Percentiles rank a stretch among this genome's conserved stretches.
phyloP scores from a whole-genome alignment of 1,139 yeast genomes.

The Torulaspora pretoriensis region DNA sequence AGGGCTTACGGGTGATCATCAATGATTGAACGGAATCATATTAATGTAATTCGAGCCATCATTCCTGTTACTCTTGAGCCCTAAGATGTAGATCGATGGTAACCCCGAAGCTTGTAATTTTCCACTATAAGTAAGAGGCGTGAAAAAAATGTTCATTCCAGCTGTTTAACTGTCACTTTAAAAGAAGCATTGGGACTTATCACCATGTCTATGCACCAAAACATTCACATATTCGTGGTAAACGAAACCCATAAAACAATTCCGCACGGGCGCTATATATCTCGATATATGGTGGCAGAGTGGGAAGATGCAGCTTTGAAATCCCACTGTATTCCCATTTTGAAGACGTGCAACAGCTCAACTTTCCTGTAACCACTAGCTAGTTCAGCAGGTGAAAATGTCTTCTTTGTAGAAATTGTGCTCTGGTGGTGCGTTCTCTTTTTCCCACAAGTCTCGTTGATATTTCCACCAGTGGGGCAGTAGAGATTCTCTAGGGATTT shows the following conservation, averaged over 20 bases:
- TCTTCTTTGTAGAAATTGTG: slow-evolving; percentile 35
- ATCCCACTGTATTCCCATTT: slow-evolving; percentile 29
- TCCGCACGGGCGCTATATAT: slow-evolving; percentile 13
- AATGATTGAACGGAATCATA: too few relatives aligned
- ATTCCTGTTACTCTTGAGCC: too few relatives aligned
- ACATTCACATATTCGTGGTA: slow-evolving; percentile 34
- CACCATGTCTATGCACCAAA: slow-evolving; percentile 34
- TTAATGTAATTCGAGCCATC: too few relatives aligned
- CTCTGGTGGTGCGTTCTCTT: slow-evolving; percentile 36
- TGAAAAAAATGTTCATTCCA: background rate
- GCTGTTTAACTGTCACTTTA: background rate
- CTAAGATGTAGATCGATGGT: too few relatives aligned
- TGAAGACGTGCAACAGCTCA: slow-evolving; percentile 34
- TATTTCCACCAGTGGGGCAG: slow-evolving; percentile 70
- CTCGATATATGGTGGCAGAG: slow-evolving; percentile 25
- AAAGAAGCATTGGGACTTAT: slow-evolving; percentile 27
- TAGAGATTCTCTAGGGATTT: slow-evolving; percentile 56
- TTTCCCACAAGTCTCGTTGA: slow-evolving; percentile 64
- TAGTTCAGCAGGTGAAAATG: slow-evolving; percentile 22
- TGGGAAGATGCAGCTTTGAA: slow-evolving; percentile 17
- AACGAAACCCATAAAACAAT: slow-evolving; percentile 36
- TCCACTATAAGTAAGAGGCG: background rate
- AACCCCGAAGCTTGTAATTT: too few relatives aligned
- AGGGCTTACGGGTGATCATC: too few relatives aligned
- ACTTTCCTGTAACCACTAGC: background rate